phyloP scores from a whole-genome alignment of 2,329 filamentous ascomycete genomes.

The Sordariomycetes sp. region DNA sequence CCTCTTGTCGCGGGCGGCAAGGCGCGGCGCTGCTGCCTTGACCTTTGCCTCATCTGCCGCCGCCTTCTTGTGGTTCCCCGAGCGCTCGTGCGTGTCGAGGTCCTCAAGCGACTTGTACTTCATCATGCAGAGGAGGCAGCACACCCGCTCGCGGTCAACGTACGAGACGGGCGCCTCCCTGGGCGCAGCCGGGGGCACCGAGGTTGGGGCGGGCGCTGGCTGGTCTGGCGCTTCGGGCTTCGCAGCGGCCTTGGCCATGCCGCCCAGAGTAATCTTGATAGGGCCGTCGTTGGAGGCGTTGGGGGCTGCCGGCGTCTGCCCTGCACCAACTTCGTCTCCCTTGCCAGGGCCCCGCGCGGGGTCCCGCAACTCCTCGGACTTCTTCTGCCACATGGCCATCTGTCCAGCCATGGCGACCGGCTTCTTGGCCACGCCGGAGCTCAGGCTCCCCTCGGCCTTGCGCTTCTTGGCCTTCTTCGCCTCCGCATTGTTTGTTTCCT shows the following conservation, averaged over 20 bases:
- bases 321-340: neutral
- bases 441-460: slow-evolving; percentile 29
- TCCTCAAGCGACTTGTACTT: slow-evolving; percentile 30
- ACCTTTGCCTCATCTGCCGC: slow-evolving; percentile 24
- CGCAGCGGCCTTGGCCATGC: slow-evolving; percentile 4
- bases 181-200: neutral
- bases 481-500: slow-evolving; percentile 15
- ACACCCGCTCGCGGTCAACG: slow-evolving; percentile 37
- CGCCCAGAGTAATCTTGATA: slow-evolving; percentile 18
- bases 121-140: slow-evolving; percentile 31
- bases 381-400: slow-evolving; percentile 30
- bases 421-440: slow-evolving; percentile 19
- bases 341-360: neutral
- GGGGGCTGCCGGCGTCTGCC: neutral
- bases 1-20: slow-evolving; percentile 24
- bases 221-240: neutral
- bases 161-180: slow-evolving; percentile 28
- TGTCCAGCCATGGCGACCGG: slow-evolving; percentile 25
- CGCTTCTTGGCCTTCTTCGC: slow-evolving; percentile 35
- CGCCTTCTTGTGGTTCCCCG: slow-evolving; percentile 25
- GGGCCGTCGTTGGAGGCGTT: slow-evolving; percentile 6
- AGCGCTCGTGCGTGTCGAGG: slow-evolving; percentile 26
- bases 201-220: neutral
- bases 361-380: slow-evolving; percentile 24
- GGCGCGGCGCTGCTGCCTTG: slow-evolving; percentile 31